phyloP scores from a whole-genome alignment of 257 asterid genomes.

The Salvia hispanica region DNA sequence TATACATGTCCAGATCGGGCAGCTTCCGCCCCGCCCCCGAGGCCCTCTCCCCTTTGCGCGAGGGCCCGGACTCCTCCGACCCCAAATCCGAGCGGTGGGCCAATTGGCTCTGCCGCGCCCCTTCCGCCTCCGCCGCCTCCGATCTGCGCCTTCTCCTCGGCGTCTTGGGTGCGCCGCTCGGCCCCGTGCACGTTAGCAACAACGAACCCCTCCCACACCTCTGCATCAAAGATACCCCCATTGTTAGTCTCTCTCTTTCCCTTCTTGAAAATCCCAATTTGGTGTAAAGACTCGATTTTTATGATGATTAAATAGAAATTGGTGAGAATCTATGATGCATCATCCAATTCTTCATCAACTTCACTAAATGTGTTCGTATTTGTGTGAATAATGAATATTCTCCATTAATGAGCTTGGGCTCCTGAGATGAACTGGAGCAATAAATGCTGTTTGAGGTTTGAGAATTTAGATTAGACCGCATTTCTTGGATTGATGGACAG shows the following conservation, averaged over 20 bases:
- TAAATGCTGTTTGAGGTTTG: no score
- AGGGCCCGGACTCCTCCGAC: conserved; percentile 65
- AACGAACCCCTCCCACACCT: conserved; percentile 69
- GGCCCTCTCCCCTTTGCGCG: conserved; percentile 63
- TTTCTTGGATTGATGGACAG: no score
- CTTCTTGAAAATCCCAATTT: no score
- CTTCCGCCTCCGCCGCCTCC: conserved; percentile 52
- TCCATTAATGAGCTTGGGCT: no score
- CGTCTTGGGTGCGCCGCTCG: conserved; percentile 79
- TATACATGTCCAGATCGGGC: conserved; percentile 59
- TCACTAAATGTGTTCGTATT: no score
- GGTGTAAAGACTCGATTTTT: no score
- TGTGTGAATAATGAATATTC: no score
- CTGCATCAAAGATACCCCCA: conserved; percentile 68
- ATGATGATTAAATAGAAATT: no score
- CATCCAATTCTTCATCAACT: no score
- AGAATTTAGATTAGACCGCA: no score
- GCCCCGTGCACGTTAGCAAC: conserved; percentile 71
- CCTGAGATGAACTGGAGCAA: no score
- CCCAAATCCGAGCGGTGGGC: conserved; percentile 61
- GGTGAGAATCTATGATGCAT: no score
- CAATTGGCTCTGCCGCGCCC: conserved; percentile 72
- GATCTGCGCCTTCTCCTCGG: conserved; percentile 73
- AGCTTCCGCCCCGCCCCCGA: conserved; percentile 60
- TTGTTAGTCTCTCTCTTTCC: conserved; percentile 51